Evolutionary conservation across 1,139 yeast species (phyloP).

Genomic region (Kodamaea alishanica): DNA sequence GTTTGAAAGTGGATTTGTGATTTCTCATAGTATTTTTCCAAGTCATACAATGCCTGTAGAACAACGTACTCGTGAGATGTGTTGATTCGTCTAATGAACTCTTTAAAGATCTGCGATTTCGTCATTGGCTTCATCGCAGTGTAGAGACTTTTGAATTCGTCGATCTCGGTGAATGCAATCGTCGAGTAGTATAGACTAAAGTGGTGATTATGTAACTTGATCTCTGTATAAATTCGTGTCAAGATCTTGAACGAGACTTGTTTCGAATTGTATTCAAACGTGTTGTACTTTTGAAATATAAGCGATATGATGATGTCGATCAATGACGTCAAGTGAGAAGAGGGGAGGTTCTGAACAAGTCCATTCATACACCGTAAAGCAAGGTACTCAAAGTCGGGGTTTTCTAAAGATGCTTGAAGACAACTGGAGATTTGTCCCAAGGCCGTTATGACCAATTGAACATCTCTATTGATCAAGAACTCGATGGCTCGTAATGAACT

Average conservation of each 20-base stretch:
- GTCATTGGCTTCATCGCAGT: constrained; percentile 19
- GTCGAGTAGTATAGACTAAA: constrained; percentile 50
- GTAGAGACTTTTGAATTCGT: constrained; percentile 10
- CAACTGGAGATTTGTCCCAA: constrained; percentile 88
- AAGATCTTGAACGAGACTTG: constrained; percentile 45
- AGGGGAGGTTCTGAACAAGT: constrained; percentile 48
- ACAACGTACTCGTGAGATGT: constrained; percentile 77
- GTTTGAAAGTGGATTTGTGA: constrained; percentile 48
- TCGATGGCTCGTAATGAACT: constrained; percentile 73
- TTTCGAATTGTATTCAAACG: constrained; percentile 47
- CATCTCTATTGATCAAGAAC: constrained; percentile 60
- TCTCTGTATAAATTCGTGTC: constrained; percentile 33
- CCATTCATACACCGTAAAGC: constrained; percentile 68
- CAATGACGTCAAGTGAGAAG: constrained; percentile 48
- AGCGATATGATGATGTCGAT: constrained; percentile 45
- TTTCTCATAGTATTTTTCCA: constrained; percentile 47
- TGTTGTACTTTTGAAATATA: constrained; percentile 59
- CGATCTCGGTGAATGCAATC: constrained; percentile 35
- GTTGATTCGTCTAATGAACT: constrained; percentile 52
- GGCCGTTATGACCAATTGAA: constrained; percentile 64
- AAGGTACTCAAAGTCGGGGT: constrained; percentile 54
- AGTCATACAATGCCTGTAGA: constrained; percentile 70
- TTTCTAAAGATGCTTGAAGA: constrained; percentile 74
- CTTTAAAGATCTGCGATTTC: constrained; percentile 34
- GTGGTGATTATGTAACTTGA: constrained; percentile 31